Base-by-base conservation (phyloP, 306 rosid species). In the Nissolia schottii region DNA sequence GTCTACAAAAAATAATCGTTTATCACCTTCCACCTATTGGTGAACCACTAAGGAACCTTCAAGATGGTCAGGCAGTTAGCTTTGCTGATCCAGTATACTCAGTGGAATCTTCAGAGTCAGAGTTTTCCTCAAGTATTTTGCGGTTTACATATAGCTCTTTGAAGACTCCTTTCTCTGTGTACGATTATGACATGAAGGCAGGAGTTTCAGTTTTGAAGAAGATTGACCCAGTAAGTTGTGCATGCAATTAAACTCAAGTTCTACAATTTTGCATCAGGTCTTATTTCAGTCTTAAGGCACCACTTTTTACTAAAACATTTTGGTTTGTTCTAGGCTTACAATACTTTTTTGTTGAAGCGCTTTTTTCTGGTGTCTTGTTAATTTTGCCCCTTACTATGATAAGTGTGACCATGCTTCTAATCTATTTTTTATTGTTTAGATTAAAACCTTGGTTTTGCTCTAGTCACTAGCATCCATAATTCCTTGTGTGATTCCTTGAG, bases 121-220 rank as follows among this genome's bases (percentile, higher is more conserved):
- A 86, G 56, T 93, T 89, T 82, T 74, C 82, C 32, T 90, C 97
- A 56, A 75, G 85, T 71, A 75, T 93, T 80, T 83, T 93, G 69
- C 86, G 94, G 69, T 91, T 83, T 81, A 48, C 86, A 16, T 91
- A 91, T 74, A 87, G 97, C 85, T 93, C 97, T 64, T 51, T 91
- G 92, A 93, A 75, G 85, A 91, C 96, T 19, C 98, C 98, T 57
- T 70, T 15, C 49, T 86, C 98, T 53, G 87, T 83, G 22, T 93
- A 93, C 72, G 97, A 93, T 79, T 90, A 90, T 82, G 98, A 93
- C 71, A 90, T 93, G 98, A 85, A 83, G 75, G 62, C 85, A 1
- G 87, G 84, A 20, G 29, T 68, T 82, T 86, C 94, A 55, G 89
- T 87, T 62, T 71, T 87, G 84, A 93, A 93, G 89, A 93, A 87